Evolutionary conservation across 2,329 filamentous ascomycete genomes (phyloP).

Genomic region (Aurifilum marmelostoma): DNA sequence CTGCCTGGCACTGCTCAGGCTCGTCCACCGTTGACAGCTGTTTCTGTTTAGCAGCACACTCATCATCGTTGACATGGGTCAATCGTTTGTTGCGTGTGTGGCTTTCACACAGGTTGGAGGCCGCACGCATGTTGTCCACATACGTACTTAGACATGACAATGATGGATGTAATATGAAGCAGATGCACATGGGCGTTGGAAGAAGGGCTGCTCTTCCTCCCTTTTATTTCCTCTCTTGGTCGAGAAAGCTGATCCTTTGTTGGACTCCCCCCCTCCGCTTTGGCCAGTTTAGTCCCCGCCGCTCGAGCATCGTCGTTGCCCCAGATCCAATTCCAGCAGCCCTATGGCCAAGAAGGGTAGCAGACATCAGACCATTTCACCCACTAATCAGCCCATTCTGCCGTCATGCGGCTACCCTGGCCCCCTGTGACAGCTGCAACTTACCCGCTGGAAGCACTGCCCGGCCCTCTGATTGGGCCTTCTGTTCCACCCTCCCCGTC

Average conservation of each 20-base stretch:
- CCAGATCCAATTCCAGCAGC: conserved; percentile 11
- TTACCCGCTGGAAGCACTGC: neutral
- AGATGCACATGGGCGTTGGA: neutral
- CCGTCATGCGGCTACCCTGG: conserved; percentile 18
- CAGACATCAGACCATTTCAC: conserved; percentile 24
- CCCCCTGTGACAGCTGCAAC: conserved; percentile 2
- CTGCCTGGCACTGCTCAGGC: neutral
- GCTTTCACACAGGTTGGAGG: neutral
- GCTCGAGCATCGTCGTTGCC: neutral
- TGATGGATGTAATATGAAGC: neutral
- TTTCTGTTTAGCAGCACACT: neutral
- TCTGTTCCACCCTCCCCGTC: neutral
- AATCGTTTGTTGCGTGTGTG: neutral
- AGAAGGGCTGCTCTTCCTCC: neutral
- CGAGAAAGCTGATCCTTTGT: neutral
- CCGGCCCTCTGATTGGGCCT: conserved; percentile 17
- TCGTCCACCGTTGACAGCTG: neutral
- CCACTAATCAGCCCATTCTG: conserved; percentile 26
- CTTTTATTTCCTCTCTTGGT: conserved; percentile 1
- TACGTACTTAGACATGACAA: neutral
- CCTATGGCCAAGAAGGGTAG: conserved; percentile 10
- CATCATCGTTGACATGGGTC: neutral
- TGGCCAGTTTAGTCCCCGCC: neutral
- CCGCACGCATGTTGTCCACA: neutral
- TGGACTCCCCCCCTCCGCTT: neutral